Evolutionary conservation across 306 rosid genomes (phyloP), one percentile per base, ranked within the genome.

Genomic region (Castanospermum australe): DNA sequence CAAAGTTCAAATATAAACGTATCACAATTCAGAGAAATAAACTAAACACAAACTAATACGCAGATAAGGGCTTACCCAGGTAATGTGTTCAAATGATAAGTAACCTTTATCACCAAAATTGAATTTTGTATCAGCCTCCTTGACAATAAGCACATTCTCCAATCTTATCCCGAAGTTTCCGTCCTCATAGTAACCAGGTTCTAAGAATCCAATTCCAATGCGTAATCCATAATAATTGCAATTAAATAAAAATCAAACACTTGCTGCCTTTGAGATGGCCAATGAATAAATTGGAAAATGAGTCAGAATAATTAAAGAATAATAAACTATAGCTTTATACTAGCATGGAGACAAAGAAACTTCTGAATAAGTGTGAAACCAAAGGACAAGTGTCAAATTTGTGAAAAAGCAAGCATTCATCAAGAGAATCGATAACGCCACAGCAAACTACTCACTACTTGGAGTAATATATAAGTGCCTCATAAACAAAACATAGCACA

Each of bases 181-280:
- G 32, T 96, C 99, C 87, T 96, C 99, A 2, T 96, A 96, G 80
- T 93, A 96, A 71, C 99, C 99, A 61, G 99, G 99, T 86, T 96
- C 99, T 96, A 84, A 33, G 77, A 84, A 80, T 30, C 42, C 68
- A 84, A 70, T 55, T 80, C 51, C 57, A 65, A 54, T 80, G 36
- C 45, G 54, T 18, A 38, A 56, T 73, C 18, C 35, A 75, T 42
- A n/a, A 76, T 35, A 22, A 22, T 54, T 41, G 55, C 28, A 79
- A 4, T 42, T 18, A 69, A 32, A 28, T 22, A n/a, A 38, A 30
- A 77, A 62, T 32, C 11, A 9, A 78, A 59, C 17, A 74, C 38
- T 9, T 38, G 35, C 12, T 18, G 7, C 22, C 65, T 78, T 61
- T 41, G 64, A 69, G 70, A 55, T 68, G 22, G 30, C 64, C 41